A percentile compares a stretch with the other conserved stretches of the same genome.
These are phyloP conservation scores for Aspergillus luchuensis DNA, from an alignment of 2,329 filamentous ascomycete genomes.

Conservation along the genomic window DNA sequence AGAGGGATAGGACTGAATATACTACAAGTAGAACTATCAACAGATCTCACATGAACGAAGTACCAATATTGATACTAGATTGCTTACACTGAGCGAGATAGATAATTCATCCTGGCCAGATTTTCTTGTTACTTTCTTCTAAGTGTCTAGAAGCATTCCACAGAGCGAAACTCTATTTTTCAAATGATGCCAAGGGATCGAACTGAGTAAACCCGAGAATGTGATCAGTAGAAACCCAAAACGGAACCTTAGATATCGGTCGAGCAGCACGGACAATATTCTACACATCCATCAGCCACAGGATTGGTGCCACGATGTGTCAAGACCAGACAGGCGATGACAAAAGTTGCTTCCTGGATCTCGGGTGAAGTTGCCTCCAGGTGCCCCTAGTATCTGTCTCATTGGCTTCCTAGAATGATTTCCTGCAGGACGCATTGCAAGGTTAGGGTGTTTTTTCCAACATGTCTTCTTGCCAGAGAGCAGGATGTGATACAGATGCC, in stretches of 20 bases:
- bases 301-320: background rate
- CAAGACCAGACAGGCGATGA: background rate
- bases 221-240: background rate
- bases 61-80: too few relatives aligned
- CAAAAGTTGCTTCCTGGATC: background rate
- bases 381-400: background rate
- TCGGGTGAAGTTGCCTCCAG: background rate
- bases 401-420: background rate
- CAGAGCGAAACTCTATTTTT: background rate
- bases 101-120: too few relatives aligned
- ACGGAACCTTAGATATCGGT: background rate
- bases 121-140: too few relatives aligned
- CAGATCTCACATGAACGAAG: too few relatives aligned
- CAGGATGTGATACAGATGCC: background rate
- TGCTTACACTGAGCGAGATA: too few relatives aligned
- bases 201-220: background rate
- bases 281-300: background rate
- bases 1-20: too few relatives aligned
- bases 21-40: too few relatives aligned
- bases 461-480: background rate
- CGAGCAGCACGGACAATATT: background rate
- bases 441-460: background rate
- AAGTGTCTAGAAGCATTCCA: background rate
- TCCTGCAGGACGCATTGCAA: background rate
- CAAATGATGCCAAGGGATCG: too few relatives aligned